These are phyloP conservation scores for Arthroderma sp. DNA, from an alignment of 2,329 filamentous ascomycete species.

Conservation along the genomic window DNA sequence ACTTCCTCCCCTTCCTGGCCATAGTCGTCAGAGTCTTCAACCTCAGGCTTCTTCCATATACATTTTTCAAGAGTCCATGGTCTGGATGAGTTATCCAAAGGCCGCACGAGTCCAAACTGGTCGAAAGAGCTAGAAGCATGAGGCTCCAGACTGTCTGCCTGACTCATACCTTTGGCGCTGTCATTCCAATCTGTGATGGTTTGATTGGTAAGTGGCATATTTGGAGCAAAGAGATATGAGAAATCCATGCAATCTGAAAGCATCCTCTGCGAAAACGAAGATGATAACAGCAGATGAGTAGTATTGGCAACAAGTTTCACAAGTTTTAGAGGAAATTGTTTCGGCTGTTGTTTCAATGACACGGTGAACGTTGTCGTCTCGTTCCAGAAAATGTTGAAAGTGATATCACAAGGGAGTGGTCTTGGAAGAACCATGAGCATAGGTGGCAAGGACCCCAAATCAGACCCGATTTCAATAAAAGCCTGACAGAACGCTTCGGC, in stretches of 20 bases:
- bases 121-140: constrained; percentile 3
- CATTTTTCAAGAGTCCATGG: constrained; percentile 12
- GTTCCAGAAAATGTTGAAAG: constrained; percentile 21
- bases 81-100: constrained; percentile 7
- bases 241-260: constrained; percentile 10
- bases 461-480: constrained; percentile 11
- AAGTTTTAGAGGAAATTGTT: constrained; percentile 2
- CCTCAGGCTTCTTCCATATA: constrained; percentile 8
- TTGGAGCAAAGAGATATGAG: constrained; percentile 14
- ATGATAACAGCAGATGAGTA: constrained; percentile 13
- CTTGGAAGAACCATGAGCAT: constrained; percentile 15
- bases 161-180: constrained; percentile 10
- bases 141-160: constrained; percentile 3
- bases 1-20: constrained; percentile 5
- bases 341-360: constrained; percentile 8
- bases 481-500: constrained; percentile 11
- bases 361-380: constrained; percentile 12
- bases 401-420: constrained; percentile 13
- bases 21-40: constrained; percentile 1
- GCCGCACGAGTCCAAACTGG: constrained; percentile 12
- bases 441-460: constrained; percentile 5
- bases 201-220: background rate
- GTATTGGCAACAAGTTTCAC: constrained; percentile 8
- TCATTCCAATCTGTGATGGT: constrained; percentile 12
- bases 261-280: constrained; percentile 13